phyloP scores from a whole-genome alignment of 345 rosid genomes.

The Passiflora organensis region DNA sequence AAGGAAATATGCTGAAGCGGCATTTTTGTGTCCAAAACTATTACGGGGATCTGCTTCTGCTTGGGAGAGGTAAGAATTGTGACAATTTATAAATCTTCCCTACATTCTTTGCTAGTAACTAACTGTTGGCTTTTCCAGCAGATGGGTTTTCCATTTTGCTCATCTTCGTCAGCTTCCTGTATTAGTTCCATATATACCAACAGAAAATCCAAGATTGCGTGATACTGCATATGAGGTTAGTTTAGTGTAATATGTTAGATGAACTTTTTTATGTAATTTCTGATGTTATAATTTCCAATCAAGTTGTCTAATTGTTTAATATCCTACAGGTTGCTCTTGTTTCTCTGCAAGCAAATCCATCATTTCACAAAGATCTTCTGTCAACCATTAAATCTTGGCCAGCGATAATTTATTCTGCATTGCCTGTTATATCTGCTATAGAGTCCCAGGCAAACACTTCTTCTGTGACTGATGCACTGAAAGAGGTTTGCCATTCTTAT shows the following conservation, averaged over 20 bases:
- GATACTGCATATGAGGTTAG: conserved; percentile 98
- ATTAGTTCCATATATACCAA: conserved; percentile 92
- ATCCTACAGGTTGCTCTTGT: conserved; percentile 83
- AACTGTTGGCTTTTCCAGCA: conserved; percentile 30
- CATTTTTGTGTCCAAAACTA: conserved; percentile 92
- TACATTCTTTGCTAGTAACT: conserved; percentile 18
- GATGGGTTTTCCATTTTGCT: conserved; percentile 99
- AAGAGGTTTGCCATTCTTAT: conserved; percentile 53
- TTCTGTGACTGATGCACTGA: conserved; percentile 91
- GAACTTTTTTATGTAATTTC: neutral
- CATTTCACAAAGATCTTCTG: conserved; percentile 73
- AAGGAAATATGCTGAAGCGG: conserved; percentile 95
- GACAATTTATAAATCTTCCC: conserved; percentile 8
- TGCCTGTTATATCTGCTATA: conserved; percentile 89
- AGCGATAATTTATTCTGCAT: conserved; percentile 63
- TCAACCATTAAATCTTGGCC: conserved; percentile 98
- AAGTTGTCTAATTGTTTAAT: neutral
- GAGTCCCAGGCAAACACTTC: conserved; percentile 96
- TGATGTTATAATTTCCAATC: too few relatives aligned
- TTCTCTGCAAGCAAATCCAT: conserved; percentile 88
- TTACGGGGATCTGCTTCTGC: conserved; percentile 90
- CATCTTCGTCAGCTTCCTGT: conserved; percentile 97
- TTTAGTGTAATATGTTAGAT: neutral
- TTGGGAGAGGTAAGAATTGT: conserved; percentile 83
- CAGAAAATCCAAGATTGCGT: conserved; percentile 82